A percentile compares a stretch with the other conserved stretches of the same genome.
These are phyloP conservation scores for Dianthus caryophyllus DNA, from an alignment of 148 eudicot genomes.

Conservation along the genomic window DNA sequence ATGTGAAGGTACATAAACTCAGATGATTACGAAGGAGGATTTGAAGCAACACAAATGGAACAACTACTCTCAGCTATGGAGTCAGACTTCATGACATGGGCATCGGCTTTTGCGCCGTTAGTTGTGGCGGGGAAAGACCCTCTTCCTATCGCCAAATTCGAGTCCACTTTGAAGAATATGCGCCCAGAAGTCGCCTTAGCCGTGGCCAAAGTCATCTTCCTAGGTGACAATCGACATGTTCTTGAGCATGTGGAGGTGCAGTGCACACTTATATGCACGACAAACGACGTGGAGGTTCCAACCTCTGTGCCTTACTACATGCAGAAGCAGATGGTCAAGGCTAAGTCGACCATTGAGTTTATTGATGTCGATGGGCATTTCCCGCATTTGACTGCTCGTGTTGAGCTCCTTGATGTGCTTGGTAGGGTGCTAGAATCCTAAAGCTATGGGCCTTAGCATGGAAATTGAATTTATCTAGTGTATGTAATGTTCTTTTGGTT, in stretches of 20 bases:
- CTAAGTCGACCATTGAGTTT: conserved; percentile 45
- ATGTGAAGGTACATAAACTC: conserved; percentile 50
- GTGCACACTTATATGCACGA: conserved; percentile 61
- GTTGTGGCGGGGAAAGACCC: conserved; percentile 47
- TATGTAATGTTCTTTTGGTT: neutral
- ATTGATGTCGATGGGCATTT: conserved; percentile 70
- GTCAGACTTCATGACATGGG: conserved; percentile 50
- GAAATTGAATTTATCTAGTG: conserved; percentile 3
- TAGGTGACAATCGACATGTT: conserved; percentile 49
- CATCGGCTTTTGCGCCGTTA: conserved; percentile 46
- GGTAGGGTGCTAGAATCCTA: conserved; percentile 27
- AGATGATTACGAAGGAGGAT: conserved; percentile 89
- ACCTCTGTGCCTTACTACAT: conserved; percentile 55
- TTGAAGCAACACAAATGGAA: conserved; percentile 48
- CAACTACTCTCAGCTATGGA: conserved; percentile 54
- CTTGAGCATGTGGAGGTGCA: conserved; percentile 56
- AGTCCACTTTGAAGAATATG: conserved; percentile 47
- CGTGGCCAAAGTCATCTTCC: conserved; percentile 61
- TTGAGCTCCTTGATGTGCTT: conserved; percentile 52
- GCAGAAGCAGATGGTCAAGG: conserved; percentile 48
- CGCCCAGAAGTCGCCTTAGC: conserved; percentile 51
- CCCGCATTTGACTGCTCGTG: conserved; percentile 62
- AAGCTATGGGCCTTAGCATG: neutral
- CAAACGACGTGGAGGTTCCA: conserved; percentile 61
- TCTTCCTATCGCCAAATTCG: conserved; percentile 31